These are phyloP conservation scores for Wallacemonas collosoma DNA, from an alignment of 208 protist species.

Conservation along the genomic window DNA sequence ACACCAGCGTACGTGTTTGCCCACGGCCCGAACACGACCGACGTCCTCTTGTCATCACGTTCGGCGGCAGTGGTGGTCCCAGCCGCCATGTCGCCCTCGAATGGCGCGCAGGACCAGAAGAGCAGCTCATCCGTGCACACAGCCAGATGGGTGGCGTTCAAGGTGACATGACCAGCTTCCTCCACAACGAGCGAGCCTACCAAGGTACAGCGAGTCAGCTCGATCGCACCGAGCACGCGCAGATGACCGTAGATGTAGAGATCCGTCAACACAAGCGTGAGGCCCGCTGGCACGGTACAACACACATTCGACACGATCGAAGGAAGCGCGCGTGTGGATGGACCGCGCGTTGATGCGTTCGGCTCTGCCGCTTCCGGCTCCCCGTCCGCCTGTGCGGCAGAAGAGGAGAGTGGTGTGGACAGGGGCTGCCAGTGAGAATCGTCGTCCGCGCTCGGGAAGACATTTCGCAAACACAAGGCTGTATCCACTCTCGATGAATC, in stretches of 20 bases:
- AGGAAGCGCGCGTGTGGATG: no score
- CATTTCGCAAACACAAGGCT: neutral
- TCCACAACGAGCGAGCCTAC: conserved; percentile 54
- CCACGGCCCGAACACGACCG: conserved; percentile 5
- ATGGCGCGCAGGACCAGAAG: conserved; percentile 6
- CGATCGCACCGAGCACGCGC: conserved; percentile 50
- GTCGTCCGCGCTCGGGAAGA: neutral
- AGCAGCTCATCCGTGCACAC: conserved; percentile 42
- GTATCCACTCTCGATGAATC: neutral
- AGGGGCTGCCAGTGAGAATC: neutral
- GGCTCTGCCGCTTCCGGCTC: no score
- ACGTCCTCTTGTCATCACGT: neutral
- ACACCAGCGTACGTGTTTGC: neutral
- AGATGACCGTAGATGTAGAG: conserved; percentile 60
- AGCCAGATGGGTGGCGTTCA: conserved; percentile 40
- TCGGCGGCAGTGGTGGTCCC: neutral
- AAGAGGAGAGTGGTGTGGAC: neutral
- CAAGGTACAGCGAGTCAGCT: conserved; percentile 59
- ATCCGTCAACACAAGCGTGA: conserved; percentile 45
- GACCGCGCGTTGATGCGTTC: no score
- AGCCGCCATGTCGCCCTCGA: neutral
- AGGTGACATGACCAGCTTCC: conserved; percentile 35
- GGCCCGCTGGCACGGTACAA: conserved; percentile 40
- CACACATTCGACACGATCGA: neutral
- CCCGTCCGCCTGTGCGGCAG: no score